Base-by-base conservation (phyloP, 495 filamentous ascomycete genomes). In the Saxophila tyrrhenica region DNA sequence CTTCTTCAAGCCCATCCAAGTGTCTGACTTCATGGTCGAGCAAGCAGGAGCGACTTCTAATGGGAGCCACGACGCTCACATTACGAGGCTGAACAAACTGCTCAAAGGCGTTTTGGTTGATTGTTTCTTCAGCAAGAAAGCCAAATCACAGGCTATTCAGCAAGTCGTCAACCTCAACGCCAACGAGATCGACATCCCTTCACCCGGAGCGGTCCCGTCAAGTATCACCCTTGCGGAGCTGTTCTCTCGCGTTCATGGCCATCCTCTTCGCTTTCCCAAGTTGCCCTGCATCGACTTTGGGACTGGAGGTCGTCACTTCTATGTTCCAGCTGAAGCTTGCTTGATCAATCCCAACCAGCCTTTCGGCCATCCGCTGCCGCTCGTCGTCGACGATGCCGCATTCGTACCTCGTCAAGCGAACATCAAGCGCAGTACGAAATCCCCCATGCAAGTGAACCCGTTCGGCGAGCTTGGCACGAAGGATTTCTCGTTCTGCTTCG, bases 251-350 rank as follows among this genome's bases (percentile, higher is more conserved):
- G 13, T 13, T 5, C 29, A 35, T 35, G 29, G 29, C 7, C 29
- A 13, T 7, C 39, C 50, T 42, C 39, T 54, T 39, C 39, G 25
- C 3, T 38, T 29, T 17, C 20, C 42, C 3, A 22, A 15, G 2
- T 13, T 54, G 39, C 41, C 51, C 2, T 54, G 51, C 51, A 16
- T 54, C 25, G 39, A 54, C 22, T 17, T 54, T 25, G 51, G 51
- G 2, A n/a, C 20, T 15, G 9, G 7, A 1, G 35, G 17, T 2
- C 39, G 51, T 22, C 38, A 44, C 16, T 19, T 35, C 41, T 47
- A 43, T 41, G 13, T 54, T 7, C 41, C 51, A 13, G 51, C 51
- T 10, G 51, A 54, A 25, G 41, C 24, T 9, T 54, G 51, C 51
- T 10, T 29, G 41, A 20, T 54, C 1, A 15, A 24, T 39, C 51